Percentiles rank a stretch among this genome's conserved stretches.
These are phyloP conservation scores for Candida sojae DNA, from an alignment of 1,139 yeast genomes.

Conservation along the genomic window DNA sequence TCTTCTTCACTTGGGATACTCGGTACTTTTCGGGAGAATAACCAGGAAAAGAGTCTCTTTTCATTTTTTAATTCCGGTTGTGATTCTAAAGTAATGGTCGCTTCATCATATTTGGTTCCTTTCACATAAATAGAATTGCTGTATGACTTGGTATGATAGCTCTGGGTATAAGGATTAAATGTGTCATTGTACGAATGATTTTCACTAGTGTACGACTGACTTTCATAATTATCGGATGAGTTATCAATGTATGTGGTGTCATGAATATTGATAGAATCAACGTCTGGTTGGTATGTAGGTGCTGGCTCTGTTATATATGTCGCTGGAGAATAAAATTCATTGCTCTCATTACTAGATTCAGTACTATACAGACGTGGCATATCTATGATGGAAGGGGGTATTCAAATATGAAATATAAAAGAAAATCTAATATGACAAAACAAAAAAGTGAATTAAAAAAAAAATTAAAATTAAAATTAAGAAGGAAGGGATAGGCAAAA, in stretches of 20 bases:
- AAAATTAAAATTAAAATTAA: neutral
- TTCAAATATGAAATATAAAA: neutral
- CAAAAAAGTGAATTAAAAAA: neutral
- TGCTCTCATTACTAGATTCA: neutral
- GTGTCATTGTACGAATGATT: neutral
- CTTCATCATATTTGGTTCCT: neutral
- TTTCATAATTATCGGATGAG: neutral
- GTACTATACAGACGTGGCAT: neutral
- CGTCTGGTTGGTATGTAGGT: neutral
- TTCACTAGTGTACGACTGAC: neutral
- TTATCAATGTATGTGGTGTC: neutral
- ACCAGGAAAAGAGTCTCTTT: conserved; percentile 32
- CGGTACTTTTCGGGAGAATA: conserved; percentile 39
- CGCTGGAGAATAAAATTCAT: neutral
- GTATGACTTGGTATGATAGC: neutral
- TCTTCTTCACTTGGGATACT: conserved; percentile 39
- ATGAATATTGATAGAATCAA: neutral
- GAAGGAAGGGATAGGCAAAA: neutral
- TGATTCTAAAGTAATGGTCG: conserved; percentile 7
- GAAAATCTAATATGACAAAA: neutral
- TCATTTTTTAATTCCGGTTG: conserved; percentile 23
- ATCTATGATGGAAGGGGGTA: neutral
- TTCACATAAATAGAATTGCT: neutral
- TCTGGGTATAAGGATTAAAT: neutral
- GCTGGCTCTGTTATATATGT: neutral